Conservation (phyloP, 208 protist species). For the Angomonas ambiguus region DNA sequence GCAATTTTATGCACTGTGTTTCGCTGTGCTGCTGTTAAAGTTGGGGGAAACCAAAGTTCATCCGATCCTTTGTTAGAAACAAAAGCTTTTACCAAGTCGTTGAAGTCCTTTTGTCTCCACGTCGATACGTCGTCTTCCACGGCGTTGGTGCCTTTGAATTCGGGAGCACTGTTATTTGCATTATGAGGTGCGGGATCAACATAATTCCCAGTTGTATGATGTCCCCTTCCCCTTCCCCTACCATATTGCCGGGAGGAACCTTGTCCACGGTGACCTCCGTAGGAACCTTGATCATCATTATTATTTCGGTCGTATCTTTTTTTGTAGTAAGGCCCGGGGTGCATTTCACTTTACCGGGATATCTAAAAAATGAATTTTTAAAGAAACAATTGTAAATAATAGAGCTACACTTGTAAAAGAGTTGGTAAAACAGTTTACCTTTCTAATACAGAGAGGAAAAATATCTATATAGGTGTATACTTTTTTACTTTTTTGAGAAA, state of each 20-base stretch:
- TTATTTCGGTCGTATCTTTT: not conserved
- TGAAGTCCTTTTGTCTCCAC: conserved; percentile 72
- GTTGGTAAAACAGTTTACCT: too few species aligned
- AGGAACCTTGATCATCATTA: not conserved
- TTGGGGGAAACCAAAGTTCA: conserved; percentile 66
- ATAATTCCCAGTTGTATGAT: not conserved
- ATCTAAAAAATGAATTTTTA: too few species aligned
- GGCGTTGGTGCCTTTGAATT: not conserved
- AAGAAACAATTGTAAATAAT: too few species aligned
- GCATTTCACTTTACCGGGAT: too few species aligned
- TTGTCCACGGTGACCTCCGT: not conserved
- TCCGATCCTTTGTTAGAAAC: conserved; percentile 49
- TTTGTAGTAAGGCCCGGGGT: too few species aligned
- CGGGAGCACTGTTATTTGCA: not conserved
- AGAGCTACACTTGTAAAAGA: too few species aligned
- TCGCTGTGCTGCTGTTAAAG: conserved; percentile 48
- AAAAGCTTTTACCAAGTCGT: conserved; percentile 70
- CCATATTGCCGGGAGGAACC: not conserved
- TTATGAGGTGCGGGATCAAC: not conserved
- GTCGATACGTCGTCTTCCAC: conserved; percentile 44
- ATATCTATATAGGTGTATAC: too few species aligned
- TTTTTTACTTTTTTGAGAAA: too few species aligned
- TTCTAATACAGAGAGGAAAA: too few species aligned
- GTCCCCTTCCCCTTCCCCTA: not conserved
- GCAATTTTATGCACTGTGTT: conserved; percentile 66